Conservation (phyloP, 169 alveolate species). For the Babesia bigemina region DNA sequence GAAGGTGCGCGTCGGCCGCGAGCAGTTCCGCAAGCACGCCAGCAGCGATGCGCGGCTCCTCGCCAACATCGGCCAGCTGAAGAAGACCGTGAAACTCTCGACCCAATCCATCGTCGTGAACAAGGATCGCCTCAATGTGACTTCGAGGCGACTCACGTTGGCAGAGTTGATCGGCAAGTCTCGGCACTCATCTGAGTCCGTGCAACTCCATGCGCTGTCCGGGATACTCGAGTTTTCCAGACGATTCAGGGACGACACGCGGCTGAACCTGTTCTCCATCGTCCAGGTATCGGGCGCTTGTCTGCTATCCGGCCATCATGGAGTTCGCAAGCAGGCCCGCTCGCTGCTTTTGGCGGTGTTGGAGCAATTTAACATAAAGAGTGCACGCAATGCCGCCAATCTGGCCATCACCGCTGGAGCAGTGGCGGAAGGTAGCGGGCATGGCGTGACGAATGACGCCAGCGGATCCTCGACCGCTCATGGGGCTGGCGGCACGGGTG, state of each 20-base stretch:
- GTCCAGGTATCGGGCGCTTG: slow-evolving; percentile 54
- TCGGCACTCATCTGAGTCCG: slow-evolving; percentile 51
- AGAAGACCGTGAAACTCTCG: slow-evolving; percentile 48
- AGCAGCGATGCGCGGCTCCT: slow-evolving; percentile 57
- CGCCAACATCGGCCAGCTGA: slow-evolving; percentile 33
- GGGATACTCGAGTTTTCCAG: slow-evolving; percentile 57
- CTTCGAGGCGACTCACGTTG: slow-evolving; percentile 57
- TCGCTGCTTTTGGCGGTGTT: slow-evolving; percentile 29
- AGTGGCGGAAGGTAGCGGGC: neutral
- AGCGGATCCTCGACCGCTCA: neutral
- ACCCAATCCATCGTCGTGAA: slow-evolving; percentile 60
- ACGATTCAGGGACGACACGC: slow-evolving; percentile 43
- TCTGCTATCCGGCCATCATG: neutral
- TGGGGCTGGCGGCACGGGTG: neutral
- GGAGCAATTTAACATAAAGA: neutral
- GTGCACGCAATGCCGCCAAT: neutral
- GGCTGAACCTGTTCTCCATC: slow-evolving; percentile 39
- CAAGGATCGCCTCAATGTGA: slow-evolving; percentile 58
- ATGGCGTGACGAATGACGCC: slow-evolving; percentile 1
- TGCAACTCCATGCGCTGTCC: slow-evolving; percentile 40
- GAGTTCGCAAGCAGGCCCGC: slow-evolving; percentile 42
- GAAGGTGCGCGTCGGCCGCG: slow-evolving; percentile 46
- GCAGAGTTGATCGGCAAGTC: slow-evolving; percentile 63
- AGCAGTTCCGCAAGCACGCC: slow-evolving; percentile 44
- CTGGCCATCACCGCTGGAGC: too few species aligned